Conservation (phyloP, 2,329 filamentous ascomycete species). For the Apiospora aurea region DNA sequence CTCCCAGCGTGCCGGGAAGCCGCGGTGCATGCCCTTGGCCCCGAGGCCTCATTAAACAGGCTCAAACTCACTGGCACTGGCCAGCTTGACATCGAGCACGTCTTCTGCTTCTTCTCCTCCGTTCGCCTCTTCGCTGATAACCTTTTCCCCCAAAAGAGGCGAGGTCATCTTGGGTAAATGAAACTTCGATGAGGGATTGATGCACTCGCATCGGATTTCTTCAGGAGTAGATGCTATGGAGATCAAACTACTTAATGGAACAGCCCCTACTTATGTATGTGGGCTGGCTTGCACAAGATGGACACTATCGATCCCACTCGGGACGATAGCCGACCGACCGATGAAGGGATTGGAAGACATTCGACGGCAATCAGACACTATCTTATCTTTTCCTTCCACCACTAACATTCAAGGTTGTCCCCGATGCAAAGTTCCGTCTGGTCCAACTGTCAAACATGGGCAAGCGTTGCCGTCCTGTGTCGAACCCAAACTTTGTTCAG, state of each 20-base stretch:
- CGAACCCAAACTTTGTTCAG: not conserved
- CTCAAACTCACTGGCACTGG: not conserved
- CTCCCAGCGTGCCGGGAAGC: constrained; percentile 9
- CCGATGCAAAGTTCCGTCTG: not conserved
- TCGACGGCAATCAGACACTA: not conserved
- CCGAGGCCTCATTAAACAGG: not conserved
- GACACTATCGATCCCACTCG: not conserved
- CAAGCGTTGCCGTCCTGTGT: not conserved
- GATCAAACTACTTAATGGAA: constrained; percentile 5
- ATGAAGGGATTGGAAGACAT: not conserved
- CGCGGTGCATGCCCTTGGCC: constrained; percentile 1
- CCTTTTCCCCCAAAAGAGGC: not conserved
- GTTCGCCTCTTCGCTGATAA: not conserved
- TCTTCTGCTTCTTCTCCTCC: not conserved
- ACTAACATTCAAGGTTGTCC: not conserved
- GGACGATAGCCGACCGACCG: constrained; percentile 1
- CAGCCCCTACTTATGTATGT: not conserved
- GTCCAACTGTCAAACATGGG: constrained; percentile 3
- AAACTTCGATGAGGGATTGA: not conserved
- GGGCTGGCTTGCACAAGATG: not conserved
- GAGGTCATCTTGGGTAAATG: not conserved
- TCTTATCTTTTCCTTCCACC: not conserved
- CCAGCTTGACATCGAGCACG: not conserved
- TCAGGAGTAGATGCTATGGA: not conserved
- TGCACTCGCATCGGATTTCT: not conserved